phyloP scores from a whole-genome alignment of 495 filamentous ascomycete species.

The Penicillium coffeae region DNA sequence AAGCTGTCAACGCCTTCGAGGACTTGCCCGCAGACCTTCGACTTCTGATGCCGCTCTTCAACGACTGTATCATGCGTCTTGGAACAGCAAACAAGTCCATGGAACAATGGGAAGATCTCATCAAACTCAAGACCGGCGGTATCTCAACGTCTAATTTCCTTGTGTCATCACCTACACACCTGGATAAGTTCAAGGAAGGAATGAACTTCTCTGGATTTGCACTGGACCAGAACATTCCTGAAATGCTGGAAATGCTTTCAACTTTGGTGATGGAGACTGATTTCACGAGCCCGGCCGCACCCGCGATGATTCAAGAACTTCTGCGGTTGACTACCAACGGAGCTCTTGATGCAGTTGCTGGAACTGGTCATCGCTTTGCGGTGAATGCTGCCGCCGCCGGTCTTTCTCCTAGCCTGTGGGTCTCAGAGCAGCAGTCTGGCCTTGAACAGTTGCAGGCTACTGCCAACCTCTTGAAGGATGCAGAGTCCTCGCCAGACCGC shows the following conservation, averaged over 20 bases:
- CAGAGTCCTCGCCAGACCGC: constrained; percentile 53
- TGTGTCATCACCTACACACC: constrained; percentile 67
- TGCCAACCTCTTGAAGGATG: constrained; percentile 55
- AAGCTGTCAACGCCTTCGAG: constrained; percentile 74
- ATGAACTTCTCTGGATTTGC: constrained; percentile 79
- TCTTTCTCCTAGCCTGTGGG: constrained; percentile 63
- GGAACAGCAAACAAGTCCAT: constrained; percentile 83
- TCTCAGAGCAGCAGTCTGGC: constrained; percentile 78
- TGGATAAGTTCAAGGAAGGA: constrained; percentile 70
- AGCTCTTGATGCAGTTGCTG: constrained; percentile 85
- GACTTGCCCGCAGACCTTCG: constrained; percentile 83
- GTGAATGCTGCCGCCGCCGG: constrained; percentile 76
- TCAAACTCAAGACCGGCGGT: constrained; percentile 95
- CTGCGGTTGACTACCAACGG: constrained; percentile 81
- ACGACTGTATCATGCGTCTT: constrained; percentile 85
- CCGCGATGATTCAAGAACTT: constrained; percentile 77
- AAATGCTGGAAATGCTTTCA: constrained; percentile 83
- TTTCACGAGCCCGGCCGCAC: constrained; percentile 76
- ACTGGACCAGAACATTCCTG: constrained; percentile 80
- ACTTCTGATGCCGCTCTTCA: constrained; percentile 82
- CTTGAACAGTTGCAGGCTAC: constrained; percentile 87
- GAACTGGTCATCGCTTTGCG: constrained; percentile 81
- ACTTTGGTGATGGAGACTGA: constrained; percentile 81
- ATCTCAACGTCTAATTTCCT: constrained; percentile 75
- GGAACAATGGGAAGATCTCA: constrained; percentile 92